These are phyloP conservation scores for Pseudopithomyces chartarum DNA, from an alignment of 2,329 filamentous ascomycete species.

Conservation along the genomic window DNA sequence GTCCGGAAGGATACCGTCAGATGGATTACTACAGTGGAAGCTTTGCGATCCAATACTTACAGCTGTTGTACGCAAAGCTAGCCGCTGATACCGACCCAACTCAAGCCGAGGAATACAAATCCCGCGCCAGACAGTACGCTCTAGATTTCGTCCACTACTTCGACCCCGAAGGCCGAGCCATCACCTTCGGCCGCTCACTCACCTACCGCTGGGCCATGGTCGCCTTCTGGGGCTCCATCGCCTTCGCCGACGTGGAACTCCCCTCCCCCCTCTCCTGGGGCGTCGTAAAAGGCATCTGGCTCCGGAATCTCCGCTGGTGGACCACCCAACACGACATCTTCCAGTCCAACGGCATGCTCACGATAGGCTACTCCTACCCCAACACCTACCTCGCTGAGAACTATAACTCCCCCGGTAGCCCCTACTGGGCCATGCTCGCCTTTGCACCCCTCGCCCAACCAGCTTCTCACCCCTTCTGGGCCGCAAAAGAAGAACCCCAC, in stretches of 20 bases:
- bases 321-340: slow-evolving; percentile 76
- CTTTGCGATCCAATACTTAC: slow-evolving; percentile 80
- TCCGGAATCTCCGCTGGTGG: slow-evolving; percentile 81
- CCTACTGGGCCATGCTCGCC: slow-evolving; percentile 80
- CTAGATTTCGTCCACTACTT: slow-evolving; percentile 78
- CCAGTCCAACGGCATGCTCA: slow-evolving; percentile 74
- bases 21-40: slow-evolving; percentile 87
- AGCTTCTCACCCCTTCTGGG: slow-evolving; percentile 75
- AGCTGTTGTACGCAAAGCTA: slow-evolving; percentile 76
- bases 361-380: slow-evolving; percentile 76
- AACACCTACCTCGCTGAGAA: slow-evolving; percentile 85
- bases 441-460: slow-evolving; percentile 76
- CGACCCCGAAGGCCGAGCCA: slow-evolving; percentile 70
- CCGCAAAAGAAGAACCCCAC: slow-evolving; percentile 66
- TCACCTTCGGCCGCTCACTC: slow-evolving; percentile 78
- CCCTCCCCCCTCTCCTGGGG: slow-evolving; percentile 76
- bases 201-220: slow-evolving; percentile 86
- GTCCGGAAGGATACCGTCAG: slow-evolving; percentile 77
- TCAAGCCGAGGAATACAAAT: slow-evolving; percentile 71
- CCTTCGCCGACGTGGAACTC: slow-evolving; percentile 75
- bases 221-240: slow-evolving; percentile 80
- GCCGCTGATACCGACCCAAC: slow-evolving; percentile 68
- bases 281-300: slow-evolving; percentile 75
- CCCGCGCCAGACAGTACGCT: slow-evolving; percentile 68
- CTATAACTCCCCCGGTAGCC: slow-evolving; percentile 75